Evolutionary conservation across 2,329 filamentous ascomycete species (phyloP), one percentile per base, ranked within the genome.

Genomic region (Monosporascus sp.): DNA sequence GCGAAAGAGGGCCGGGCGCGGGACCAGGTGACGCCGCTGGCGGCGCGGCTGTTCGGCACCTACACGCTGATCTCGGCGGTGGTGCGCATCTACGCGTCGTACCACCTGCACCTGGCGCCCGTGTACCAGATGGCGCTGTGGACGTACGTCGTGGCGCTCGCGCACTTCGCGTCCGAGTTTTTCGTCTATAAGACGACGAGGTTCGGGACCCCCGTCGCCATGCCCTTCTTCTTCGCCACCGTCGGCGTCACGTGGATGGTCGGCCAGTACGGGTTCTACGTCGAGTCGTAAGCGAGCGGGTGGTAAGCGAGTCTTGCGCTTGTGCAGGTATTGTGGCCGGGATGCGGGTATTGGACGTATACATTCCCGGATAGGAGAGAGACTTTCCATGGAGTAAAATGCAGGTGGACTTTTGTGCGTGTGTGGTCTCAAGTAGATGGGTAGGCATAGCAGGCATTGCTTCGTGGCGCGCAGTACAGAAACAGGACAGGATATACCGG

Each of bases 21-120:
- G 53, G 81, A 84, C 64, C 81, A 85, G 70, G 82, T 90, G 52
- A 92, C 89, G 6, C 84, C 87, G 5, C 82, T 96, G 31, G 86
- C 85, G 11, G 86, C 86, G 26, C 86, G 90, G 58, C 85, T 90
- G 20, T 96, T 96, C 69, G 91, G 88, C 51, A 94, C 89, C 31
- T 97, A 91, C 86, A 95, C 92, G 0, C 79, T 93, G 54, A 77
- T 96, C 54, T 86, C 88, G 6, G 82, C 85, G 54, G 75, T 96
- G 49, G 80, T 96, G 45, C 84, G 92, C 50, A 74, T 91, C 60
- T 95, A 95, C 67, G 89, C 90, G 5, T 89, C 89, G 37, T 96
- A 95, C 74, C 79, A 95, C 70, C 83, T 96, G 58, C 77, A 84
- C 60, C 79, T 90, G 56, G 81, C 82, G 1, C 79, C 81, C 45